Conservation (phyloP, 345 rosid genomes). For the Leavenworthia alabamica region DNA sequence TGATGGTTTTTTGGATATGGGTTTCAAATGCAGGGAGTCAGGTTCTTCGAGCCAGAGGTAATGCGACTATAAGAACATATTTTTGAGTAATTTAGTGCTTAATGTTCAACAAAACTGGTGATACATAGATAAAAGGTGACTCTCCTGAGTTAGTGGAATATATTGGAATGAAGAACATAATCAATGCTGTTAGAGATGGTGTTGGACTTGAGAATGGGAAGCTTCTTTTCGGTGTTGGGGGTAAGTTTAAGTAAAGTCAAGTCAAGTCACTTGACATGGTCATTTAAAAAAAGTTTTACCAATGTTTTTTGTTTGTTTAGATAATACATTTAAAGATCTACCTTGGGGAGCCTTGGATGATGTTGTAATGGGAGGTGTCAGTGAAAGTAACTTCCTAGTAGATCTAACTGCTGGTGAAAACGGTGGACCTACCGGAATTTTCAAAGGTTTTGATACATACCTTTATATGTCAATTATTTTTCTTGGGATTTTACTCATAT, state of each 20-base stretch:
- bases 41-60: conserved; percentile 99
- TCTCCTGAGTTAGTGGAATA: conserved; percentile 92
- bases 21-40: conserved; percentile 63
- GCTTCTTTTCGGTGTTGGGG: conserved; percentile 68
- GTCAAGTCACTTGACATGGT: neutral
- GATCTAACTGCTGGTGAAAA: conserved; percentile 68
- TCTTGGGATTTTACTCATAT: neutral
- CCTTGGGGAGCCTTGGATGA: conserved; percentile 97
- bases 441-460: conserved; percentile 53
- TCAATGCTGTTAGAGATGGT: conserved; percentile 62
- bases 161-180: conserved; percentile 78
- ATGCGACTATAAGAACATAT: neutral
- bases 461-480: neutral
- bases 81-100: neutral
- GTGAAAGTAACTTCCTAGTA: conserved; percentile 65
- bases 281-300: neutral
- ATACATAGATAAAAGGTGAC: conserved; percentile 78
- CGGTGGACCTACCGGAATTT: conserved; percentile 64
- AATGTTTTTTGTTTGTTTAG: conserved; percentile 38
- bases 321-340: conserved; percentile 56
- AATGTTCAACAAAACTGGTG: conserved; percentile 5
- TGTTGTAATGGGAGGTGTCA: conserved; percentile 97
- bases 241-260: conserved; percentile 38
- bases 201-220: conserved; percentile 72
- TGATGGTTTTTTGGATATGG: neutral